Base-by-base conservation (phyloP, 495 filamentous ascomycete species). In the Niebla homalea region DNA sequence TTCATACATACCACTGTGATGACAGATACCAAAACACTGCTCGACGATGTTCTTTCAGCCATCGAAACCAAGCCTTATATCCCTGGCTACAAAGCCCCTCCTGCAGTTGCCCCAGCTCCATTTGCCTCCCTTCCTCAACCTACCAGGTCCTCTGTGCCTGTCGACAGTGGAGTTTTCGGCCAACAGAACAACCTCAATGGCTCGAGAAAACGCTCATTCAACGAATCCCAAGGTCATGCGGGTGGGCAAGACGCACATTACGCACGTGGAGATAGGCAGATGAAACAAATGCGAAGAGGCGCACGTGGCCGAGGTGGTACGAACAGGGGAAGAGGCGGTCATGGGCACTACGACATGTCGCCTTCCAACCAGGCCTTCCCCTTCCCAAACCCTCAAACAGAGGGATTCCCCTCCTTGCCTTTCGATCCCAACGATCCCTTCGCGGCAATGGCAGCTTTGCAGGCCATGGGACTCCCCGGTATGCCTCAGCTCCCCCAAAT, bases 1-100 rank as follows among this genome's bases (percentile, higher is more conserved):
- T 11, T 32, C 8, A 32, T 5, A 32, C 22, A 50, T 18, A 16
- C 23, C 6, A 49, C 21, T 22, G 42, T 38, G n/a, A 43, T 26
- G 20, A 12, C 53, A 85, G 88, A 92, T 59, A 82, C 87, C 2
- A 57, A 63, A 2, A 61, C 70, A 3, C 96, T 98, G 54, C 85
- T 96, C n/a, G 70, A 85, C 49, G 90, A 94, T 58, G 76, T 94
- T 36, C 88, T 98, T 61, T 64, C 75, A 18, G 81, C 82, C 10
- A 75, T 89, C 45, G 68, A 75, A 12, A 80, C 77, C 57, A 78
- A 78, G 57, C 69, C 73, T 37, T 80, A 81, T 65, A 60, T 80
- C 21, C 71, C 83, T 32, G 70, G 72, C 51, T 68, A 78, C 56
- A 63, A 64, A 21, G 65, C 67, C 46, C 64, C 70, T 56, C 65